These are phyloP conservation scores for Sporopachydermia quercuum DNA, from an alignment of 805 yeast genomes.

Conservation along the genomic window DNA sequence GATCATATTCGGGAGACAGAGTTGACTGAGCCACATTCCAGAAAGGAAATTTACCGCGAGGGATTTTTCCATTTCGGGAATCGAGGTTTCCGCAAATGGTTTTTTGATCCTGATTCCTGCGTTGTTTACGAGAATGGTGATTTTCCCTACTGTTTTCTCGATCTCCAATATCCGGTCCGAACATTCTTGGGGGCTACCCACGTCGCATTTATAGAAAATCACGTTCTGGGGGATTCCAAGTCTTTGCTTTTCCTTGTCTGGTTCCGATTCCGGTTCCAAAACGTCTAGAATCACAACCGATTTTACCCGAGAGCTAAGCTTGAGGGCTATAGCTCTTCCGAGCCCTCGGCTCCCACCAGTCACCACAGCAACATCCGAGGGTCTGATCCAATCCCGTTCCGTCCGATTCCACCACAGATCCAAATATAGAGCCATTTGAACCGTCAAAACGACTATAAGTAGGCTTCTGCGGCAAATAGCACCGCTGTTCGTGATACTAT, in stretches of 20 bases:
- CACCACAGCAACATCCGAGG: slow-evolving; percentile 46
- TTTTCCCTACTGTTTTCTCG: slow-evolving; percentile 34
- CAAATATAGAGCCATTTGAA: not conserved
- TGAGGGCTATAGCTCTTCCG: slow-evolving; percentile 46
- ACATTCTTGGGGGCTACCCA: slow-evolving; percentile 37
- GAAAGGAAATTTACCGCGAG: slow-evolving; percentile 58
- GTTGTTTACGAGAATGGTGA: slow-evolving; percentile 65
- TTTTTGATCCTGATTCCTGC: slow-evolving; percentile 65
- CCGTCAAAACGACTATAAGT: too few relatives aligned
- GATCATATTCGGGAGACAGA: slow-evolving; percentile 64
- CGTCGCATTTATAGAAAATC: slow-evolving; percentile 53
- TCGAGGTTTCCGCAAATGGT: slow-evolving; percentile 35
- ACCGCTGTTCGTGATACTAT: too few relatives aligned
- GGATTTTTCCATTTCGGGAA: slow-evolving; percentile 44
- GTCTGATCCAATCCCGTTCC: not conserved
- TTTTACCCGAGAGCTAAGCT: slow-evolving; percentile 28
- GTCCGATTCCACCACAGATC: not conserved
- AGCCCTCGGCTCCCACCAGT: slow-evolving; percentile 82
- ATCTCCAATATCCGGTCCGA: slow-evolving; percentile 25
- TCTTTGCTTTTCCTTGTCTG: slow-evolving; percentile 13
- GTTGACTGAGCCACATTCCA: slow-evolving; percentile 51
- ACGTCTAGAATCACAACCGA: slow-evolving; percentile 58
- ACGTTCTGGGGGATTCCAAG: slow-evolving; percentile 31
- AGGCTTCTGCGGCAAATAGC: too few relatives aligned
- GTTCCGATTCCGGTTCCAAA: slow-evolving; percentile 22